A percentile compares a stretch with the other conserved stretches of the same genome.
phyloP scores from a whole-genome alignment of 371 early-diverging fungal species.

The Batkoa obscura region DNA sequence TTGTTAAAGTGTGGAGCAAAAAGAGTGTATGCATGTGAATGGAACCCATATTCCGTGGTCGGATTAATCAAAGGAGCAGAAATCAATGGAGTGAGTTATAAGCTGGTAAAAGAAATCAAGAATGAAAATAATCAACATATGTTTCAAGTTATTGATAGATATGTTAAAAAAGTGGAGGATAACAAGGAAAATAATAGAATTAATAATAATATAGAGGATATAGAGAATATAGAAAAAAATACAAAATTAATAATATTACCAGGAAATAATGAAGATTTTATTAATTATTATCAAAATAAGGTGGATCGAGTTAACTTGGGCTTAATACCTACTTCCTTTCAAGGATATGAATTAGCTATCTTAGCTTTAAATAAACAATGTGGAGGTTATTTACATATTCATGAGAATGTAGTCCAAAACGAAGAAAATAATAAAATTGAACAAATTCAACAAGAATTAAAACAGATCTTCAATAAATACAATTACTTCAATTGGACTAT shows the following conservation, averaged over 20 bases:
- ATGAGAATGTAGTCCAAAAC: conserved; percentile 14
- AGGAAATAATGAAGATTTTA: conserved; percentile 16
- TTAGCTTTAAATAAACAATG: conserved; percentile 13
- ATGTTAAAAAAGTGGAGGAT: background rate
- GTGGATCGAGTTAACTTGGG: conserved; percentile 21
- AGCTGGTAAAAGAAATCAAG: conserved; percentile 4
- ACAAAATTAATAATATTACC: conserved; percentile 14
- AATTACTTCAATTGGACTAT: background rate
- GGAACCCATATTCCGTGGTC: conserved; percentile 20
- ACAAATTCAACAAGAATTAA: background rate
- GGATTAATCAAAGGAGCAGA: conserved; percentile 14
- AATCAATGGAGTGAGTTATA: conserved; percentile 11
- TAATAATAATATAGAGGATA: no score
- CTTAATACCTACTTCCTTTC: conserved; percentile 17
- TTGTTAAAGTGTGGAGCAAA: conserved; percentile 16
- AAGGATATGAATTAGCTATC: conserved; percentile 18
- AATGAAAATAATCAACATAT: conserved; percentile 4
- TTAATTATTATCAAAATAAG: conserved; percentile 12
- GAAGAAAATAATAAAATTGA: conserved; percentile 2
- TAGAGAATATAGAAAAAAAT: no score
- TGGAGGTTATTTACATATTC: conserved; percentile 19
- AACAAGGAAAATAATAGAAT: no score
- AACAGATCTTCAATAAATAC: background rate
- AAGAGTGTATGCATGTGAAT: conserved; percentile 19
- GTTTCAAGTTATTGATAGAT: background rate